phyloP scores from a whole-genome alignment of 2,329 filamentous ascomycete species.

The Monosporascus sp. region DNA sequence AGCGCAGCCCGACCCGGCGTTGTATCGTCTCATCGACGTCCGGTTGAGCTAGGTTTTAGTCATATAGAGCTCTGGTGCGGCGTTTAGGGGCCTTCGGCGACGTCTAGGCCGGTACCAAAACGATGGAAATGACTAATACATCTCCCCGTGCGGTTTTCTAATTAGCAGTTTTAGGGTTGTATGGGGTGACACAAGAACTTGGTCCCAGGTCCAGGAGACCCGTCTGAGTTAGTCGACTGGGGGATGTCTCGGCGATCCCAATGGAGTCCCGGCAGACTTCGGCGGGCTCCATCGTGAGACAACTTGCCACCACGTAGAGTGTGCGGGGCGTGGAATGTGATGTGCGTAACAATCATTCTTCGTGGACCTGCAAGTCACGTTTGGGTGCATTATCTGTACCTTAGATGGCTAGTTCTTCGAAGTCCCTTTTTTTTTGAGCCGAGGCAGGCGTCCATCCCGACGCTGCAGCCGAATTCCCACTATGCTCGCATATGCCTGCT shows the following conservation, averaged over 20 bases:
- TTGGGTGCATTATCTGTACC: background rate
- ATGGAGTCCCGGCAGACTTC: background rate
- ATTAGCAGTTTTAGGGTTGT: background rate
- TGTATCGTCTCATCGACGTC: too few relatives aligned
- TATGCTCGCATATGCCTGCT: too few relatives aligned
- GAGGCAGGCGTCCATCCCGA: too few relatives aligned
- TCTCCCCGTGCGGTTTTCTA: background rate
- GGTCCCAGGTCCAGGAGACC: background rate
- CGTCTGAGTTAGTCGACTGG: background rate
- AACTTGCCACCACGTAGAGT: background rate
- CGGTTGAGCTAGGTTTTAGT: too few relatives aligned
- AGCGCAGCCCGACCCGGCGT: too few relatives aligned
- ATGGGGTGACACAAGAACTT: background rate
- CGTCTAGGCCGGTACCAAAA: too few relatives aligned
- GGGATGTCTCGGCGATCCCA: background rate
- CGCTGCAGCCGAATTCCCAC: too few relatives aligned
- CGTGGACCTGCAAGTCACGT: background rate
- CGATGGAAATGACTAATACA: too few relatives aligned
- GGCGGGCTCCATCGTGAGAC: background rate
- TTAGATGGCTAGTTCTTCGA: too few relatives aligned
- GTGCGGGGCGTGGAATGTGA: background rate
- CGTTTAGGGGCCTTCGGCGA: too few relatives aligned
- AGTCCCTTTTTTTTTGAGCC: too few relatives aligned
- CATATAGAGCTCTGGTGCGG: too few relatives aligned
- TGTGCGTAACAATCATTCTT: background rate